Evolutionary conservation across 2,329 filamentous ascomycete species (phyloP), one percentile per base, ranked within the genome.

Genomic region (Huntiella omanensis): DNA sequence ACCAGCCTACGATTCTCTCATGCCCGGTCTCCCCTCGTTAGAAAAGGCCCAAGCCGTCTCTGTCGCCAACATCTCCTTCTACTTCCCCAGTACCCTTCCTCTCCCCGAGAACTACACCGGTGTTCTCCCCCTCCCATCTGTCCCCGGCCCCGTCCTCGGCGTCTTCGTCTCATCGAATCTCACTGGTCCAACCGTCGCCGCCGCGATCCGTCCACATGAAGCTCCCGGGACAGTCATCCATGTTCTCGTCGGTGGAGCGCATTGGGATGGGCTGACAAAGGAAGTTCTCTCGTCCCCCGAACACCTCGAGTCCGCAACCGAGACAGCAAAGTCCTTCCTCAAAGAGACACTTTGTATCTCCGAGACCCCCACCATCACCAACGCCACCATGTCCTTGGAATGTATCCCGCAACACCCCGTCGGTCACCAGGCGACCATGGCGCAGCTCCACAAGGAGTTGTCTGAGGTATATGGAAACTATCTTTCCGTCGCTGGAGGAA

Each of bases 201-300:
- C 40, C 16, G 40, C 42, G 12, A 47, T 49, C 17, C 48, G 48
- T 11, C 35, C 35, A n/a, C 66, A 50, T 62, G 60, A 62, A 50
- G 60, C 60, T n/a, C 52, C 53, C 33, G 85, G 83, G 17, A 93
- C 85, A 11, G 94, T 93, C 60, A 62, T 96, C 45, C 94, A 88
- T 12, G 83, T 96, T 54, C 93, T 98, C 77, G 67, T 98, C 48
- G 91, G 91, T 49, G 91, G 91, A 1, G 86, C 95, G 62, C 85
- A 83, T 72, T 96, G 84, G 84, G 70, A 85, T 58, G 71, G 66
- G 49, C 7, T 47, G 3, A 56, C 53, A 40, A 56, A 42, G 55
- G 60, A 2, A 2, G 54, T 53, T 40, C 55, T 51, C 2, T 44
- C 54, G 1, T 69, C 77, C 51, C 66, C 77, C 11, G 70, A 82